Evolutionary conservation across 2,329 filamentous ascomycete species (phyloP).

Genomic region (Aspergillus oerlinghausenensis): DNA sequence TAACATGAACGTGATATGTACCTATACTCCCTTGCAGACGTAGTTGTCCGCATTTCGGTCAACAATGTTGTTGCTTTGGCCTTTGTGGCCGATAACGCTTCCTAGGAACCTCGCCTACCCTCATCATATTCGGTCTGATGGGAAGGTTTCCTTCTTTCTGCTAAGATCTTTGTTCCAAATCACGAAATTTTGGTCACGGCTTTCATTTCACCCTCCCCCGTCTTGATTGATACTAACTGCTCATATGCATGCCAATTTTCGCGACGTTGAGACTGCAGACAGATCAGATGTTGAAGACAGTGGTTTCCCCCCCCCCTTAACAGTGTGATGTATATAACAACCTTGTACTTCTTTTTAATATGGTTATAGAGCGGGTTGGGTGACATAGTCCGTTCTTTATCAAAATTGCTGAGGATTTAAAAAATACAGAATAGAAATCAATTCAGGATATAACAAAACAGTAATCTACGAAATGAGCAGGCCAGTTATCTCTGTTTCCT

Average conservation of each 20-base stretch:
- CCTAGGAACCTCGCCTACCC: not conserved
- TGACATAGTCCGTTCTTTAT: not conserved
- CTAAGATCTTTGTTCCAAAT: not conserved
- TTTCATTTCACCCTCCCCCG: not conserved
- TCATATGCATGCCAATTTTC: not conserved
- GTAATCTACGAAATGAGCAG: not conserved
- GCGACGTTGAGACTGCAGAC: not conserved
- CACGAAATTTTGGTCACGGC: not conserved
- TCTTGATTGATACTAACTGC: not conserved
- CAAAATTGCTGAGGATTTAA: not conserved
- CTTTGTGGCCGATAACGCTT: not conserved
- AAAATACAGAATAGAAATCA: not conserved
- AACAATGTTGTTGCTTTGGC: not conserved
- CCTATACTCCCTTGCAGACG: not conserved
- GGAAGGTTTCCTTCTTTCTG: not conserved
- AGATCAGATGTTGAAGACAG: not conserved
- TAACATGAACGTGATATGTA: not conserved
- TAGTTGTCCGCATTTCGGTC: not conserved
- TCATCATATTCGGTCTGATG: not conserved
- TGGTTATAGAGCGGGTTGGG: slow-evolving; percentile 14
- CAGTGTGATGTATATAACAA: slow-evolving; percentile 23
- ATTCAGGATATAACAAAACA: not conserved
- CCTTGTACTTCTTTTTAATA: slow-evolving; percentile 20
- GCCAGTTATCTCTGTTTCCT: not conserved
- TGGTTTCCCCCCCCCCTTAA: not conserved